These are phyloP conservation scores for Trichosporon inkin DNA, from an alignment of 1,284 basidiomycete species.

Conservation along the genomic window DNA sequence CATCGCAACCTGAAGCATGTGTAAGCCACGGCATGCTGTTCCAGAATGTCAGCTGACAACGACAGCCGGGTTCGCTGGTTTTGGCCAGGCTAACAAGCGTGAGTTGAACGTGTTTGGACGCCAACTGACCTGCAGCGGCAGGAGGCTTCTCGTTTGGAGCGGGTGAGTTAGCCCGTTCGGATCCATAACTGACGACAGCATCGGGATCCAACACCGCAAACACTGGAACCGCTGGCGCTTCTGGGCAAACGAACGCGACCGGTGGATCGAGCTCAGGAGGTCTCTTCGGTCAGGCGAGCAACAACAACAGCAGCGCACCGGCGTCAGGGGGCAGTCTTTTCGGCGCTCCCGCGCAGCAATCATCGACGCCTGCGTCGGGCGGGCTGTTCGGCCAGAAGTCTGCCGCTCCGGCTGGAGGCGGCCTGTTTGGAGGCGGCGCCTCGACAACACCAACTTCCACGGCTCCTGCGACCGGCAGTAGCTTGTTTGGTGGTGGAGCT, in stretches of 20 bases:
- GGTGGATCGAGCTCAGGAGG: not conserved
- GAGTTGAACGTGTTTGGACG: not conserved
- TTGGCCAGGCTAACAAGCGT: constrained; percentile 36
- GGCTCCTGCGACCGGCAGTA: constrained; percentile 23
- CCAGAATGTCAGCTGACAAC: constrained; percentile 7
- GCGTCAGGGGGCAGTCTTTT: constrained; percentile 9
- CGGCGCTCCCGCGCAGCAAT: constrained; percentile 17
- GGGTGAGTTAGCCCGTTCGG: constrained; percentile 2
- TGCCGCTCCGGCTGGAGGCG: constrained; percentile 24
- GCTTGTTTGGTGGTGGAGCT: constrained; percentile 30
- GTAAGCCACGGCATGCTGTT: not conserved
- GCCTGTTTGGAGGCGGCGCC: constrained; percentile 31
- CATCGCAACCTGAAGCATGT: constrained; percentile 9
- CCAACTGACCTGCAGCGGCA: constrained; percentile 12
- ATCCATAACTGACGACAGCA: constrained; percentile 6
- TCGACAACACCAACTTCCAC: constrained; percentile 20
- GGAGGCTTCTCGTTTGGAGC: constrained; percentile 23
- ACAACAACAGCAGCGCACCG: not conserved
- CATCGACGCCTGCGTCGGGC: constrained; percentile 35
- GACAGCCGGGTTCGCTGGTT: constrained; percentile 38
- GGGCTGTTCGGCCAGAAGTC: constrained; percentile 18
- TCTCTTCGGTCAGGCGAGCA: not conserved
- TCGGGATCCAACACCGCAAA: constrained; percentile 14
- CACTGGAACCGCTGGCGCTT: constrained; percentile 10
- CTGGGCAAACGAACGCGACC: not conserved